These are phyloP conservation scores for Xanthoparmelia taractica DNA, from an alignment of 495 filamentous ascomycete species.

Conservation along the genomic window DNA sequence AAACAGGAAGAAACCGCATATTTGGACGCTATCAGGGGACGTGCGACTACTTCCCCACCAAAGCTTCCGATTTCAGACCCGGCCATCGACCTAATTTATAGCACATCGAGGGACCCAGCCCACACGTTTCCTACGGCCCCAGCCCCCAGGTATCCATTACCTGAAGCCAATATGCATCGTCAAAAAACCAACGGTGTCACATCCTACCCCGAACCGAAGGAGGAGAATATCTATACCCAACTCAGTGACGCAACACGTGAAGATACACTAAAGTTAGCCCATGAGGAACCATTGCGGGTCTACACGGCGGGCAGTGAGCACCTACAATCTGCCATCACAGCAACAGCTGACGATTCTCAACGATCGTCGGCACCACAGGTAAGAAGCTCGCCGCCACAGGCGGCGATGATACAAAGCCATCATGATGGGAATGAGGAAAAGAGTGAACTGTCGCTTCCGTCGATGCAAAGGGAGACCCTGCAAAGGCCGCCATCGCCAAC, in stretches of 20 bases:
- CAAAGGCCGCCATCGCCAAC: neutral
- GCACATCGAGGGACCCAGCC: neutral
- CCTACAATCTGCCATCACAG: neutral
- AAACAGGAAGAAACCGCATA: neutral
- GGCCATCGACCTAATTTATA: neutral
- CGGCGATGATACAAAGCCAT: neutral
- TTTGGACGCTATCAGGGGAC: neutral
- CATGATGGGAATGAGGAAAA: neutral
- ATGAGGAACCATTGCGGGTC: constrained; percentile 2
- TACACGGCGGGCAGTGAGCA: constrained; percentile 20
- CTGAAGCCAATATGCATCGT: constrained; percentile 11
- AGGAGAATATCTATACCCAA: constrained; percentile 10
- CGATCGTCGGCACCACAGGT: neutral
- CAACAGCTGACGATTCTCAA: neutral
- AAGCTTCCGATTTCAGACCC: constrained; percentile 4
- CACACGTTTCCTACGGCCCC: neutral
- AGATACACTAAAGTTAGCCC: no score
- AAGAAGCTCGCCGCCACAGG: neutral
- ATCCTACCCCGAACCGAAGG: constrained; percentile 2
- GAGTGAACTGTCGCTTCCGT: neutral
- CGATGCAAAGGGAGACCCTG: neutral
- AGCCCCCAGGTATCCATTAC: constrained; percentile 4
- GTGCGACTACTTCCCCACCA: constrained; percentile 5
- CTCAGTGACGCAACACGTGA: constrained; percentile 4
- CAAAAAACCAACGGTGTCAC: neutral